Evolutionary conservation across 805 yeast genomes (phyloP).

Genomic region (Ogataea ganodermae): DNA sequence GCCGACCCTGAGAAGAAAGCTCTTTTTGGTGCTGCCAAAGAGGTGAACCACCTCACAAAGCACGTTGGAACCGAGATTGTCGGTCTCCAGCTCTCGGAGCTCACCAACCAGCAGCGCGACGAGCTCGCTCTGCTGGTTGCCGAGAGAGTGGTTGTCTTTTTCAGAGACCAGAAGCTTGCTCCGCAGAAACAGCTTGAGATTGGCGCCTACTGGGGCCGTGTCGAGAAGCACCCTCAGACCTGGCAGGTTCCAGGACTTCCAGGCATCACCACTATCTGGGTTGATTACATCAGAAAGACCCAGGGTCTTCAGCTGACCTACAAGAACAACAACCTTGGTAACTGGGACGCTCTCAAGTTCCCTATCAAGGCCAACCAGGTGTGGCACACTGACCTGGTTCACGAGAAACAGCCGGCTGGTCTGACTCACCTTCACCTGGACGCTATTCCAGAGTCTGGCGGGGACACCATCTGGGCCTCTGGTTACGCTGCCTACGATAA

Average conservation of each 20-base stretch:
- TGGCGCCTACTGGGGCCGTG: conserved; percentile 47
- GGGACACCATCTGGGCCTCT: conserved; percentile 54
- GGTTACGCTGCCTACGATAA: conserved; percentile 58
- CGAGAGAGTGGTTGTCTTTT: conserved; percentile 51
- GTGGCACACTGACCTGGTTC: conserved; percentile 57
- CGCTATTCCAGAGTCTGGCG: conserved; percentile 50
- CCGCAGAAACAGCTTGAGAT: conserved; percentile 45
- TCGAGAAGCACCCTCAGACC: conserved; percentile 41
- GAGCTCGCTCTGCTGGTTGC: conserved; percentile 48
- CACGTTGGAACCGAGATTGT: conserved; percentile 49
- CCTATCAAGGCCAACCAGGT: conserved; percentile 28
- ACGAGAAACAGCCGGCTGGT: conserved; percentile 54
- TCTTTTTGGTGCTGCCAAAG: conserved; percentile 41
- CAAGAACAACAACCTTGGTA: conserved; percentile 22
- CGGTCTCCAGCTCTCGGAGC: conserved; percentile 45
- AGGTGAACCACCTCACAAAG: conserved; percentile 44
- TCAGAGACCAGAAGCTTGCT: conserved; percentile 46
- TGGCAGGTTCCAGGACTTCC: conserved; percentile 35
- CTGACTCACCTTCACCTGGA: conserved; percentile 51
- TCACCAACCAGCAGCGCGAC: conserved; percentile 44
- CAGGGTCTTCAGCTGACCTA: conserved; percentile 17
- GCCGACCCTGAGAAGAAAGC: conserved; percentile 45
- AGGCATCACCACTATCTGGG: conserved; percentile 44
- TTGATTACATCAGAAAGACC: conserved; percentile 35
- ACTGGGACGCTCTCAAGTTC: conserved; percentile 19